A percentile compares a stretch with the other conserved stretches of the same genome.
Evolutionary conservation across 345 rosid genomes (phyloP).

Genomic region (Populus tremula): DNA sequence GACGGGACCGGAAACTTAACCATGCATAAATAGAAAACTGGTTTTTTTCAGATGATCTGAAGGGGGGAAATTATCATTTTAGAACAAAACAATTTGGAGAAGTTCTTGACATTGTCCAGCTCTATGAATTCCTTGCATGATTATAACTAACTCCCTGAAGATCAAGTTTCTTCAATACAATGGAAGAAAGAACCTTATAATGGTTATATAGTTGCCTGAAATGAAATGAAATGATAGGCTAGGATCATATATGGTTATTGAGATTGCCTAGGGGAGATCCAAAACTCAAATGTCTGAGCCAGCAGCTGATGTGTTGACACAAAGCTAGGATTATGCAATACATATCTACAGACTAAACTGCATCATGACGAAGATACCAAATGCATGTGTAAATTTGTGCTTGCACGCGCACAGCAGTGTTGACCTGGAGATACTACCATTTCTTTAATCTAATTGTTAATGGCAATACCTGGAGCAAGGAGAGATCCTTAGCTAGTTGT

Average conservation of each 20-base stretch:
- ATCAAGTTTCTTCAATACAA: neutral
- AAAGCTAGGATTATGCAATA: neutral
- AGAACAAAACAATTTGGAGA: neutral
- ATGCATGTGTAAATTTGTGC: neutral
- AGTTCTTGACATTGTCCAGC: neutral
- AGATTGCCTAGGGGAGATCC: neutral
- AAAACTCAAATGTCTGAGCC: neutral
- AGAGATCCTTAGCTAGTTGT: conserved; percentile 62
- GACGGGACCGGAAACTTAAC: neutral
- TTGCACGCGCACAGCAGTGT: neutral
- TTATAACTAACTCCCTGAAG: neutral
- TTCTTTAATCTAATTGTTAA: neutral
- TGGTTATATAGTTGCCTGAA: neutral
- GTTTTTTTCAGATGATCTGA: neutral
- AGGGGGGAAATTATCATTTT: neutral
- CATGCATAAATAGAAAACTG: neutral
- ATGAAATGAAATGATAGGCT: neutral
- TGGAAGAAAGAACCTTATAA: neutral
- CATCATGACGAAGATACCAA: neutral
- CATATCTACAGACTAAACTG: neutral
- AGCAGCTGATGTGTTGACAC: neutral
- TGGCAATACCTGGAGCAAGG: conserved; percentile 69
- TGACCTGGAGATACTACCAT: neutral
- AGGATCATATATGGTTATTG: neutral
- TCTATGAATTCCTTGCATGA: neutral